Base-by-base conservation (phyloP, 1,284 basidiomycete species). In the Pascua sp. region DNA sequence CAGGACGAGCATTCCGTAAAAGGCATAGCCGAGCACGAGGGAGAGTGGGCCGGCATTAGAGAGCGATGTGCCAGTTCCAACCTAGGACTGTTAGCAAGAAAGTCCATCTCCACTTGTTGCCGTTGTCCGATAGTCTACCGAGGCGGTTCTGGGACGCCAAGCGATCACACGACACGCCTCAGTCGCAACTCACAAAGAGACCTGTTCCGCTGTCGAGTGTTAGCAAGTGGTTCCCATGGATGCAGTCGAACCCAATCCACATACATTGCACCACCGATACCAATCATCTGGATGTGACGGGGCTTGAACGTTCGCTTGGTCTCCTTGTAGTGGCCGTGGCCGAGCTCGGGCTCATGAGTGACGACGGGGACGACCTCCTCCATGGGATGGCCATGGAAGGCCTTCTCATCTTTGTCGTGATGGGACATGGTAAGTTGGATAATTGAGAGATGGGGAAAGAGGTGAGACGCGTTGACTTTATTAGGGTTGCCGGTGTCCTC, bases 171-270 rank as follows among this genome's bases (percentile, higher is more conserved):
- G n/a, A n/a, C n/a, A n/a, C n/a, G n/a, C n/a, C n/a, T n/a, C n/a
- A n/a, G 24, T 32, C 7, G 9, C 5, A 9, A 42, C 51, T 39
- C 44, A 82, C 67, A 49, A 68, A 68, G 39, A 70, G 64, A 71
- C 77, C 80, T 16, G 80, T 81, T 43, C 80, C 80, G 60, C 81
- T 81, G 16, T 32, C n/a, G 18, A 46, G 42, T 16, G n/a, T 43
- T 9, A 43, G 42, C n/a, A 40, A 40, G 10, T 40, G n/a, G n/a
- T n/a, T n/a, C n/a, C n/a, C n/a, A n/a, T n/a, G n/a, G n/a, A n/a
- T n/a, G n/a, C n/a, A n/a, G n/a, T n/a, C n/a, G n/a, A n/a, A n/a
- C n/a, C n/a, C n/a, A n/a, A n/a, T n/a, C n/a, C n/a, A 15, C 15
- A 1, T 16, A 43, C 42, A 9, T 46, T 46, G 17, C 44, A 18